Base-by-base conservation (phyloP, 2,329 filamentous ascomycete genomes). In the Pseudocercospora ulei region DNA sequence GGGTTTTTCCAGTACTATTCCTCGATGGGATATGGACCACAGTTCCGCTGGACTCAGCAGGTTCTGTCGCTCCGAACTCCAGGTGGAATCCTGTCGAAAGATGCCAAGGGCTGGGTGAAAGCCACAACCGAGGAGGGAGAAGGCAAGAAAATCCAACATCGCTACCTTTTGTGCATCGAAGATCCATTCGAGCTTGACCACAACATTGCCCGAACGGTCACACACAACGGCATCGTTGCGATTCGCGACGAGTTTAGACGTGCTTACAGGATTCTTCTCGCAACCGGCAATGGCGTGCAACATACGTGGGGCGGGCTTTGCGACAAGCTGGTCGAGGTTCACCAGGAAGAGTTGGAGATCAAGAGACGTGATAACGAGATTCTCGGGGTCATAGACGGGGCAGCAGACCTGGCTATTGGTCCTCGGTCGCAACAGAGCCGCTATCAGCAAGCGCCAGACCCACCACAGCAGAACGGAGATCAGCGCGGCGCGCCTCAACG, bases 131-230 rank as follows among this genome's bases (percentile, higher is more conserved):
- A 76, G 16, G 73, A 78, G 44, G 63, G 67, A 16, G 68, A 54
- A 33, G 68, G 50, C 54, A 59, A 50, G 47, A 82, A 86, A 54
- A 71, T 88, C 8, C 75, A 82, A 2, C 76, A 86, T 54, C 76
- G 85, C 7, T 93, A 85, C 58, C 71, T 94, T 3, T 82, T 94
- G 49, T 83, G 84, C 19, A 87, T 95, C 44, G 87, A 94, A 57
- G 87, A 94, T 58, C 87, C 87, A 0, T 94, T 94, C 54, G 85
- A 94, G 64, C 63, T 78, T 2, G 78, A 85, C 25, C 85, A 94
- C 62, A 95, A 94, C 52, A 81, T 94, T 20, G 87, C 82, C 2
- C 71, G 84, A 34, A 93, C 85, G 0, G 85, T 94, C 1, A 86
- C 80, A 4, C 82, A 88, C 54, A 74, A 78, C 44, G 84, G 85